phyloP scores from a whole-genome alignment of 768 basidiomycete species.

The Infundibulicybe gibba region DNA sequence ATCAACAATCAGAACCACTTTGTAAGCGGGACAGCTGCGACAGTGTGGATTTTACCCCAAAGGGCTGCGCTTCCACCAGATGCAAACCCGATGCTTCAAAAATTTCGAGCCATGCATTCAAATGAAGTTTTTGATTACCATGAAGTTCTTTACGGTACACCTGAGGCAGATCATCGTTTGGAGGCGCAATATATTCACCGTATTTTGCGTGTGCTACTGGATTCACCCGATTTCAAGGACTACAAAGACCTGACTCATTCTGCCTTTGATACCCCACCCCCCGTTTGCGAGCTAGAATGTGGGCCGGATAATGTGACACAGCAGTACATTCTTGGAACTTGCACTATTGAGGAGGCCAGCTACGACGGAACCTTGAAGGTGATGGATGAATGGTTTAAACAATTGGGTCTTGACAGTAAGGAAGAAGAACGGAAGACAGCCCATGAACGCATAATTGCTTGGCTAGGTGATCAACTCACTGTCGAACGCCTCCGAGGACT shows the following conservation, averaged over 20 bases:
- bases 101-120: slow-evolving; percentile 13
- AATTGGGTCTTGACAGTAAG: slow-evolving; percentile 18
- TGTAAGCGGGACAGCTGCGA: slow-evolving; percentile 30
- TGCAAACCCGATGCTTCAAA: slow-evolving; percentile 15
- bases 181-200: slow-evolving; percentile 8
- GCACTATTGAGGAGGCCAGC: slow-evolving; percentile 31
- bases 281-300: slow-evolving; percentile 19
- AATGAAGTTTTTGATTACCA: slow-evolving; percentile 15
- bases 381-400: slow-evolving; percentile 24
- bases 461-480: slow-evolving; percentile 31
- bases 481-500: slow-evolving; percentile 20
- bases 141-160: slow-evolving; percentile 17
- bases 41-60: slow-evolving; percentile 25
- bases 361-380: slow-evolving; percentile 31
- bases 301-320: slow-evolving; percentile 20
- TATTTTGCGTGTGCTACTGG: slow-evolving; percentile 20
- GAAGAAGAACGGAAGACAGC: slow-evolving; percentile 14
- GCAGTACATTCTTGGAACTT: slow-evolving; percentile 31
- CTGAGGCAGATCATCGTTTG: slow-evolving; percentile 9
- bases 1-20: slow-evolving; percentile 31
- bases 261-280: slow-evolving; percentile 11
- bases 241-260: slow-evolving; percentile 15
- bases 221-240: slow-evolving; percentile 24
- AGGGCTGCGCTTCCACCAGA: slow-evolving; percentile 8
- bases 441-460: slow-evolving; percentile 15